These are phyloP conservation scores for Phylloporus rhodoxanthus DNA, from an alignment of 768 basidiomycete species.

Conservation along the genomic window DNA sequence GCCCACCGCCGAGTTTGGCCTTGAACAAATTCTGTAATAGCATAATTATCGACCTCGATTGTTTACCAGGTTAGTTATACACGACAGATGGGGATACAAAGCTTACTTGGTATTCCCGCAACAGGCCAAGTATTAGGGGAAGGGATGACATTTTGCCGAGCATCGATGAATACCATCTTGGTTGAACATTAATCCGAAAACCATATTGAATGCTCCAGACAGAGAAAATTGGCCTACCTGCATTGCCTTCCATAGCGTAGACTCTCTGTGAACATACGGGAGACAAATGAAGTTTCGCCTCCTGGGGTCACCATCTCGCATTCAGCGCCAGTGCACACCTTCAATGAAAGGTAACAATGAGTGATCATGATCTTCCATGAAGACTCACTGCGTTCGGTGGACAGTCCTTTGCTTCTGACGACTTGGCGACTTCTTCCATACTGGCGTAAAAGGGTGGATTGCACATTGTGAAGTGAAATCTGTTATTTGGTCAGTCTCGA, in stretches of 20 bases:
- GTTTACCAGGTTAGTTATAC: background rate
- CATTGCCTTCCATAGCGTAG: slow-evolving; percentile 43
- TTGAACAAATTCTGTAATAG: slow-evolving; percentile 75
- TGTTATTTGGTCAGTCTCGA: slow-evolving; percentile 14
- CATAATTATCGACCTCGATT: slow-evolving; percentile 78
- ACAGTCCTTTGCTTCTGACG: slow-evolving; percentile 57
- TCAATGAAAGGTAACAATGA: background rate
- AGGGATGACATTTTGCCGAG: slow-evolving; percentile 83
- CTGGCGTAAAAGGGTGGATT: slow-evolving; percentile 95
- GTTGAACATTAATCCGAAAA: background rate
- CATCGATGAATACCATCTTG: slow-evolving; percentile 88
- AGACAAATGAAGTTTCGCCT: slow-evolving; percentile 78
- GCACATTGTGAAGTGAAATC: slow-evolving; percentile 83
- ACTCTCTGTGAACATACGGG: slow-evolving; percentile 74
- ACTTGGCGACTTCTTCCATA: slow-evolving; percentile 54
- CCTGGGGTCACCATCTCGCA: slow-evolving; percentile 88
- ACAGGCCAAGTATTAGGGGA: slow-evolving; percentile 46
- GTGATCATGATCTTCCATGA: background rate
- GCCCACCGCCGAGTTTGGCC: slow-evolving; percentile 92
- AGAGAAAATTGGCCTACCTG: slow-evolving; percentile 36
- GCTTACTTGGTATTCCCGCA: slow-evolving; percentile 44
- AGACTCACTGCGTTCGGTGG: slow-evolving; percentile 63
- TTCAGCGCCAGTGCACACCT: slow-evolving; percentile 84
- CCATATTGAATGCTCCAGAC: background rate
- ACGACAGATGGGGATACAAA: background rate